phyloP scores from a whole-genome alignment of 495 filamentous ascomycete species.

The Xylaria acuta region DNA sequence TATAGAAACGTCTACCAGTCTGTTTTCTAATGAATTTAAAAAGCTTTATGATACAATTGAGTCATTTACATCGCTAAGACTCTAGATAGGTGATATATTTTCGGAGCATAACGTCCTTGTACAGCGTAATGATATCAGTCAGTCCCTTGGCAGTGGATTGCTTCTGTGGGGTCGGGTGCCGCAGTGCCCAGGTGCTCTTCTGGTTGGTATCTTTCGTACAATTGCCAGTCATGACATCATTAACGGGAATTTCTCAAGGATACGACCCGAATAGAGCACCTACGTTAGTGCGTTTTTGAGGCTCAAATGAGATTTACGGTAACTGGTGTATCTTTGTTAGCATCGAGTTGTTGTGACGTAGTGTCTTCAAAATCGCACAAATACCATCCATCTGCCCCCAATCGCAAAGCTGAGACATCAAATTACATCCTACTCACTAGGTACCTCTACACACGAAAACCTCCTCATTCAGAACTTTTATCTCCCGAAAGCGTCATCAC shows the following conservation, averaged over 20 bases:
- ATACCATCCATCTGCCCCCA: neutral
- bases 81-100: too few relatives aligned
- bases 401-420: neutral
- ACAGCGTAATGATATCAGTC: neutral
- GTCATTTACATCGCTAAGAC: too few relatives aligned
- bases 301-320: neutral
- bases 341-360: conserved; percentile 19
- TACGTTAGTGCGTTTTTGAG: neutral
- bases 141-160: neutral
- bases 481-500: neutral
- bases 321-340: neutral
- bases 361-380: conserved; percentile 7
- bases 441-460: neutral
- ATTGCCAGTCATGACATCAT: conserved; percentile 19
- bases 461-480: neutral
- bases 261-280: neutral
- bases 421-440: neutral
- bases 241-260: neutral
- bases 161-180: neutral
- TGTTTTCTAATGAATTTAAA: neutral
- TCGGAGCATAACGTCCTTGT: neutral
- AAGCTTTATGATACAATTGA: too few relatives aligned
- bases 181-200: neutral
- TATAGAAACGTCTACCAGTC: neutral
- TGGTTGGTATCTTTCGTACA: neutral